Conservation (phyloP, 495 filamentous ascomycete species). For the Neurospora sp. region DNA sequence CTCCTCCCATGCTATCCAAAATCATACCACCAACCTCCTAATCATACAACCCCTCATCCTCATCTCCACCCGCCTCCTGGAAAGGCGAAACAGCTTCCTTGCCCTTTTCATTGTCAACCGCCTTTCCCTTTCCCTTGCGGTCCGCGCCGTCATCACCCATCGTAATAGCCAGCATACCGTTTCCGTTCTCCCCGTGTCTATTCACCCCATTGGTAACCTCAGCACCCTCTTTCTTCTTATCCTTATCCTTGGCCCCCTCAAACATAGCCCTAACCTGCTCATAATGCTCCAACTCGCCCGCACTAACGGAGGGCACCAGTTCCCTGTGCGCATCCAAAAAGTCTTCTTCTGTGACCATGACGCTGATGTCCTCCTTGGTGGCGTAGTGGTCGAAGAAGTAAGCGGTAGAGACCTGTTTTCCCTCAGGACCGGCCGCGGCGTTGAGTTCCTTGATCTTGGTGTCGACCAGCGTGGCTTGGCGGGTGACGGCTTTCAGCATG, state of each 20-base stretch:
- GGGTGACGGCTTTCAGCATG: slow-evolving; percentile 96
- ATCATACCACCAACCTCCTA: slow-evolving; percentile 1
- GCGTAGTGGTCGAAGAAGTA: slow-evolving; percentile 94
- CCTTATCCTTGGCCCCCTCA: slow-evolving; percentile 37
- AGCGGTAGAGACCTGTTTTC: slow-evolving; percentile 56
- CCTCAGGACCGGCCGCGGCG: slow-evolving; percentile 18
- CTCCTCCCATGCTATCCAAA: neutral
- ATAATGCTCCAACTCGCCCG: slow-evolving; percentile 87
- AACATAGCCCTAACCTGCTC: slow-evolving; percentile 73
- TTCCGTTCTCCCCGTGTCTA: neutral
- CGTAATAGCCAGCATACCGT: neutral
- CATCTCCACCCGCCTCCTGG: slow-evolving; percentile 10
- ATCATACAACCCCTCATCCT: slow-evolving; percentile 28
- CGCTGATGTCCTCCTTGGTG: slow-evolving; percentile 66
- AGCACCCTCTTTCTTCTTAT: neutral
- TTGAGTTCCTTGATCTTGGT: slow-evolving; percentile 64
- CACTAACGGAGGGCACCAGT: slow-evolving; percentile 85
- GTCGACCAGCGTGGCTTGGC: slow-evolving; percentile 77
- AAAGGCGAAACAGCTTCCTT: slow-evolving; percentile 31
- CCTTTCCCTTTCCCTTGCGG: slow-evolving; percentile 46
- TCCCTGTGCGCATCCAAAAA: slow-evolving; percentile 72
- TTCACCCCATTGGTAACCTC: neutral
- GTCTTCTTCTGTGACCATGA: slow-evolving; percentile 81
- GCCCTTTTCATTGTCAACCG: slow-evolving; percentile 28
- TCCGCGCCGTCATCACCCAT: slow-evolving; percentile 14